Evolutionary conservation across 345 rosid genomes (phyloP), one percentile per base, ranked within the genome.

Genomic region (Nephelium lappaceum): DNA sequence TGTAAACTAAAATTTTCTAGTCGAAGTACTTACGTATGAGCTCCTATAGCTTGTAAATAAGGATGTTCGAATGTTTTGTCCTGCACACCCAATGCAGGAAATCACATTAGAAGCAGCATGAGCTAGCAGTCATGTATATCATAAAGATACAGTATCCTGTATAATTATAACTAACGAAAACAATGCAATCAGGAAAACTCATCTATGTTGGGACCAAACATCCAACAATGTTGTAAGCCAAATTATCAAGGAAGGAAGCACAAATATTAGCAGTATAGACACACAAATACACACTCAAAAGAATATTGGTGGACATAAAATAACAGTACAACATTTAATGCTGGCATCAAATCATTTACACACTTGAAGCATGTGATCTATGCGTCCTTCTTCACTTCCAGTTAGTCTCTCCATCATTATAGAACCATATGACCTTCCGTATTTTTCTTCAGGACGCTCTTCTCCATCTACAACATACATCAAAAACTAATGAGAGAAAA

Each of bases 51-150:
- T 81, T 95, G 98, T 67, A 96, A 80, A 88, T 94, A 96, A 31
- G 97, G 95, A 87, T 96, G 99, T 80, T 91, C 93, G 78, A 96
- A 91, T 81, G 98, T 93, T 83, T 93, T 93, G 76, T 91, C 97
- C 97, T 91, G 91, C 85, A 85, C 69, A 67, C 81, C 31, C n/a
- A 74, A 58, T 73, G 76, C 64, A 64, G 58, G 79, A 58, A 39
- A 49, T 24, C 1, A 5, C 55, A 73, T 79, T n/a, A 79, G 58
- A 38, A 79, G 76, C 63, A 72, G 38, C 36, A 79, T 42, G 2
- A 57, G 43, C 8, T 55, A 41, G 65, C 58, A 74, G 23, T 43
- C 39, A 74, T 5, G 60, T 14, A 58, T 6, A 66, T 23, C 16
- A 71, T 14, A 69, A 58, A 69, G 73, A 41, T 49, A 12, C 11